Percentiles rank a stretch among this genome's conserved stretches.
Conservation (phyloP, 495 filamentous ascomycete genomes). For the Patellaria atrata region DNA sequence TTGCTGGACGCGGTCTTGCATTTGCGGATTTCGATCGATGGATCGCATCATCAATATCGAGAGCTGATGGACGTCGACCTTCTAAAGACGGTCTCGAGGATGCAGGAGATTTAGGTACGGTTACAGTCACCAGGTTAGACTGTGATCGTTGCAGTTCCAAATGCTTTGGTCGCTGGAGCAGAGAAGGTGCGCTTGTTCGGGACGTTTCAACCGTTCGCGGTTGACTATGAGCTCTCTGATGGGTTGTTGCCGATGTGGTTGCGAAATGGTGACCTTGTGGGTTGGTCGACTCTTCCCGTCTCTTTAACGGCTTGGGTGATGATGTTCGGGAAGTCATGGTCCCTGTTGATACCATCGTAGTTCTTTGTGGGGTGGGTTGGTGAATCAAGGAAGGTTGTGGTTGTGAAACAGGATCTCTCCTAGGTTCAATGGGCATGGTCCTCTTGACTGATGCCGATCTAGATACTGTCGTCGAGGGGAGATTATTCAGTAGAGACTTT, state of each 20-base stretch:
- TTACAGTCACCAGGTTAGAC: slow-evolving; percentile 36
- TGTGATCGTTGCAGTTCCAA: slow-evolving; percentile 34
- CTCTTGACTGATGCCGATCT: slow-evolving; percentile 21
- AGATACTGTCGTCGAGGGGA: slow-evolving; percentile 5
- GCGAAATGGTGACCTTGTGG: slow-evolving; percentile 25
- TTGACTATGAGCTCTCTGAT: slow-evolving; percentile 23
- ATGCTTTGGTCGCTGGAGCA: slow-evolving; percentile 25
- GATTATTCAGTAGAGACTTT: slow-evolving; percentile 4
- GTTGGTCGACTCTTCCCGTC: slow-evolving; percentile 23
- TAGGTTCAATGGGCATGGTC: slow-evolving; percentile 23
- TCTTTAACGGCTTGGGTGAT: slow-evolving; percentile 36
- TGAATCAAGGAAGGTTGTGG: slow-evolving; percentile 41
- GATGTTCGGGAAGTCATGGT: slow-evolving; percentile 75
- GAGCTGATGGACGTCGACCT: slow-evolving; percentile 46
- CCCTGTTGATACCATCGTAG: slow-evolving; percentile 77
- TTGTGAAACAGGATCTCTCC: slow-evolving; percentile 24
- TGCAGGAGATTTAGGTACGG: slow-evolving; percentile 38
- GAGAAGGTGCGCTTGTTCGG: slow-evolving; percentile 22
- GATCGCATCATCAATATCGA: slow-evolving; percentile 44
- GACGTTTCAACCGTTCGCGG: slow-evolving; percentile 20
- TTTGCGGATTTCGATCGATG: slow-evolving; percentile 50
- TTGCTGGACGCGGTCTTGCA: slow-evolving; percentile 50
- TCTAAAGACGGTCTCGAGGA: slow-evolving; percentile 76
- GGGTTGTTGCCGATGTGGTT: slow-evolving; percentile 21
- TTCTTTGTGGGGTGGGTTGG: slow-evolving; percentile 44